Evolutionary conservation across 345 rosid species (phyloP).

Genomic region (Citrus medica): DNA sequence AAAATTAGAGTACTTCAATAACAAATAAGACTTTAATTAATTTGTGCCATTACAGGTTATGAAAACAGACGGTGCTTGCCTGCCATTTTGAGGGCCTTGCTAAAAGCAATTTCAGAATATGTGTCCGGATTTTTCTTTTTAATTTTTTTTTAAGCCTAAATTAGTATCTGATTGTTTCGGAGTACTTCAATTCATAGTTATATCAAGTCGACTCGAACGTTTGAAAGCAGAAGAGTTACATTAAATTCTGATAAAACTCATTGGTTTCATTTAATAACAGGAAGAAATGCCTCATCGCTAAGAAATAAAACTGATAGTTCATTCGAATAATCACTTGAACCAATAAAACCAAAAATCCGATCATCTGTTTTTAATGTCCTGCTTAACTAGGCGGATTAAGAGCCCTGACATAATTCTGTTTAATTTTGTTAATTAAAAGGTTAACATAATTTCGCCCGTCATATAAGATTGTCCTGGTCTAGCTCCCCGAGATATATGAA

Average conservation of each 20-base stretch:
- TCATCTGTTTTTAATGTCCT: not conserved
- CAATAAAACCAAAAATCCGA: not conserved
- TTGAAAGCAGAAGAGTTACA: not conserved
- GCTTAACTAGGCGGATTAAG: not conserved
- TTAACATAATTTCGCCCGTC: not conserved
- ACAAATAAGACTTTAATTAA: not conserved
- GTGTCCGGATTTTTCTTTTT: too few relatives aligned
- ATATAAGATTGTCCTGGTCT: too few relatives aligned
- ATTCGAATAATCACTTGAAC: not conserved
- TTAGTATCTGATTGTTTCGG: too few relatives aligned
- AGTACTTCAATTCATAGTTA: too few relatives aligned
- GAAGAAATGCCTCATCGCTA: not conserved
- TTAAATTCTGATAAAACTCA: too few relatives aligned
- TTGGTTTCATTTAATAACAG: not conserved
- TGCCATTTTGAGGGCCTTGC: not conserved
- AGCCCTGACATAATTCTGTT: not conserved
- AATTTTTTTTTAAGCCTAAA: too few relatives aligned
- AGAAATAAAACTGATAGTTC: not conserved
- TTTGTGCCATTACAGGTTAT: not conserved
- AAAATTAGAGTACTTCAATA: too few relatives aligned
- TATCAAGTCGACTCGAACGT: too few relatives aligned
- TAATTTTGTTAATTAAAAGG: not conserved
- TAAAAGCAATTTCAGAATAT: too few relatives aligned
- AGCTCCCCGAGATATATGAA: not conserved
- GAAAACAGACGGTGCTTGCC: not conserved